A percentile compares a stretch with the other conserved stretches of the same genome.
These are phyloP conservation scores for Plantago ovata DNA, from an alignment of 257 asterid species.

Conservation along the genomic window DNA sequence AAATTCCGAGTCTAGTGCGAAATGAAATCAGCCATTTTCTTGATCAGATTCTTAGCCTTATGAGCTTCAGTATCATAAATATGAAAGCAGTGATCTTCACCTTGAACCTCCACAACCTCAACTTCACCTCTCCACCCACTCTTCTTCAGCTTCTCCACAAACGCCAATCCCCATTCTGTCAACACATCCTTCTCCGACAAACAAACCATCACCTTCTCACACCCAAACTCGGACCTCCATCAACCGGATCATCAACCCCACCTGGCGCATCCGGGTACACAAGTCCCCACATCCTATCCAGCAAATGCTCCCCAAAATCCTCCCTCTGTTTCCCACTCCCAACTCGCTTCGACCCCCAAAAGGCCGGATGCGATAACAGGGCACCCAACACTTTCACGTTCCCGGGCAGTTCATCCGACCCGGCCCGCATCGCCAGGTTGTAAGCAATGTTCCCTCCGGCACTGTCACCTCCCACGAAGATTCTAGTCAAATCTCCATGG, in stretches of 20 bases:
- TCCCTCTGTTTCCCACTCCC: constrained; percentile 7
- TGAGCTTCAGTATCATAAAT: constrained; percentile 12
- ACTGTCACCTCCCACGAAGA: constrained; percentile 35
- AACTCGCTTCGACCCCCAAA: constrained; percentile 26
- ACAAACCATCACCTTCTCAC: constrained; percentile 15
- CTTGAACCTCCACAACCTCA: constrained; percentile 46
- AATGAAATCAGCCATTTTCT: constrained; percentile 35
- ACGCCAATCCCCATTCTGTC: constrained; percentile 18
- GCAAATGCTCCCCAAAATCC: constrained; percentile 3
- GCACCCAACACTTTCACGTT: constrained; percentile 27
- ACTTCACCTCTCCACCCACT: constrained; percentile 58
- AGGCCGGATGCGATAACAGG: constrained; percentile 29
- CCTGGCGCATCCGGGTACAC: constrained; percentile 7
- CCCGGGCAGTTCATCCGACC: constrained; percentile 9
- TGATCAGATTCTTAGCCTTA: constrained; percentile 36
- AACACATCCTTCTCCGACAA: constrained; percentile 27
- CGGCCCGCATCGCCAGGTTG: constrained; percentile 19
- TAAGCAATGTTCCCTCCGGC: constrained; percentile 34
- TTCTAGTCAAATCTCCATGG: constrained; percentile 27
- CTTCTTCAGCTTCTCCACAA: constrained; percentile 36
- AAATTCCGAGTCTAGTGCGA: constrained; percentile 1
- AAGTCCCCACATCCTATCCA: constrained; percentile 9
- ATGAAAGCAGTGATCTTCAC: constrained; percentile 50
- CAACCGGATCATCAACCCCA: constrained; percentile 18
- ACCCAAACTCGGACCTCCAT: constrained; percentile 22